phyloP scores from a whole-genome alignment of 2,329 filamentous ascomycete genomes.

The Aspergillus unguis region DNA sequence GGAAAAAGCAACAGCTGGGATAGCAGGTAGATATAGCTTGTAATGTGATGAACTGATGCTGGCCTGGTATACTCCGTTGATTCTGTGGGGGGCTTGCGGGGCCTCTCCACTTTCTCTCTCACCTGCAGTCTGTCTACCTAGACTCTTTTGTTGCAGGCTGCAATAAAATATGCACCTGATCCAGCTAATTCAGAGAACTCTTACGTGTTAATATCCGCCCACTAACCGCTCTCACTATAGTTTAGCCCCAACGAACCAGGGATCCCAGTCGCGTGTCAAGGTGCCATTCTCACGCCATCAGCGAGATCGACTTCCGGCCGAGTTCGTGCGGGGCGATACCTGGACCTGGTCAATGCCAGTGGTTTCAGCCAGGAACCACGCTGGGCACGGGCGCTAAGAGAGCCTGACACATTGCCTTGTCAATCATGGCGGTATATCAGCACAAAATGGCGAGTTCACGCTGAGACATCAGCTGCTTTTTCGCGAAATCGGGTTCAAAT shows the following conservation, averaged over 20 bases:
- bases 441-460: conserved; percentile 7
- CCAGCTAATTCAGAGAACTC: background rate
- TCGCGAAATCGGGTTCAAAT: background rate
- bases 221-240: background rate
- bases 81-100: conserved; percentile 13
- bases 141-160: background rate
- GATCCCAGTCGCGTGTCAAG: conserved; percentile 1
- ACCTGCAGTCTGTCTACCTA: background rate
- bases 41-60: background rate
- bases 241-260: background rate
- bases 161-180: background rate
- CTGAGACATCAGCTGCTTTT: conserved; percentile 4
- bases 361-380: no score
- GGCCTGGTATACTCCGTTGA: background rate
- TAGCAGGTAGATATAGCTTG: background rate
- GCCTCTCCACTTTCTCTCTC: conserved; percentile 6
- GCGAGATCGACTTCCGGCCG: conserved; percentile 12
- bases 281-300: conserved; percentile 16
- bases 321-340: conserved; percentile 8
- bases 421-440: conserved; percentile 5
- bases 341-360: no score
- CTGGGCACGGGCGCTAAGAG: no score
- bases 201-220: background rate
- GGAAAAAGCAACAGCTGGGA: background rate
- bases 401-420: no score